Conservation (phyloP, 805 yeast genomes). For the Ogataea pignaliae region DNA sequence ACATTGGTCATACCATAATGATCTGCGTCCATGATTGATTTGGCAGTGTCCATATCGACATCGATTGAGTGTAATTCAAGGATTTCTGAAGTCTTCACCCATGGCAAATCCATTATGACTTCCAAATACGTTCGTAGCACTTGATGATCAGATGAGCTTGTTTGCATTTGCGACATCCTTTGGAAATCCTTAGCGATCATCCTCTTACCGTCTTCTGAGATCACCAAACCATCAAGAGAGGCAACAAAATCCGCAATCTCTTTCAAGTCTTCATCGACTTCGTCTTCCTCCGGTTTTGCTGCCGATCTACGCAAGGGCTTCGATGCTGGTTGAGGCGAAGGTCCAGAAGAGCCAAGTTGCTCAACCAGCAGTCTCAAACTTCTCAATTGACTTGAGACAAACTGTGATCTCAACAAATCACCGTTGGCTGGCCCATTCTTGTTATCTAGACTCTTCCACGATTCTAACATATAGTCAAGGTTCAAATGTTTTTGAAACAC, state of each 20-base stretch:
- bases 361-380: conserved; percentile 24
- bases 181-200: conserved; percentile 46
- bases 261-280: conserved; percentile 39
- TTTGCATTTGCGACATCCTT: conserved; percentile 50
- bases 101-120: conserved; percentile 61
- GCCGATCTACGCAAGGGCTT: conserved; percentile 4
- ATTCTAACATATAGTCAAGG: conserved; percentile 22
- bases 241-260: conserved; percentile 27
- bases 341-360: conserved; percentile 11
- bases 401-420: conserved; percentile 22
- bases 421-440: conserved; percentile 18
- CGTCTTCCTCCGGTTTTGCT: conserved; percentile 28
- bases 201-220: conserved; percentile 39
- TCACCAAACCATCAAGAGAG: conserved; percentile 28
- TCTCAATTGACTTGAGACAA: conserved; percentile 25
- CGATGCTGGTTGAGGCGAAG: conserved; percentile 7
- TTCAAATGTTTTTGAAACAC: conserved; percentile 25
- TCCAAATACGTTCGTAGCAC: conserved; percentile 62
- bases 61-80: conserved; percentile 26
- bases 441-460: conserved; percentile 27
- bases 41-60: conserved; percentile 50
- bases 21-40: conserved; percentile 60
- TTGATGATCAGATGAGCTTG: conserved; percentile 58
- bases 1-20: conserved; percentile 75
- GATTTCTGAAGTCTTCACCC: conserved; percentile 31